These are phyloP conservation scores for Echeveria elegans DNA, from an alignment of 164 flowering plant species.

Conservation along the genomic window DNA sequence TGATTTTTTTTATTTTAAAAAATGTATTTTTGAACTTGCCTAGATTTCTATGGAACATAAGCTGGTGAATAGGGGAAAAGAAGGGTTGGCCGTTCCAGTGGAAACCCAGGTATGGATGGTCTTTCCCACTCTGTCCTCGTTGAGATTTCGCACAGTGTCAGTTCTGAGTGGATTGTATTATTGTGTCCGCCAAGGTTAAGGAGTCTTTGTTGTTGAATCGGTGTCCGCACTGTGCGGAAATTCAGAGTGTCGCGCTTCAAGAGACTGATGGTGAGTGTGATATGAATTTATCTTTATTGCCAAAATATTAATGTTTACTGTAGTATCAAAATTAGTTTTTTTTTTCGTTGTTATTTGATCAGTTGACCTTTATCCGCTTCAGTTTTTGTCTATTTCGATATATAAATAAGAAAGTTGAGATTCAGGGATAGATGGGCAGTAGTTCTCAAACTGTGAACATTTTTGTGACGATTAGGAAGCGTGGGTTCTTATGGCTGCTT, in stretches of 20 bases:
- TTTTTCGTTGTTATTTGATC: no score
- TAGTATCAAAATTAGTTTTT: no score
- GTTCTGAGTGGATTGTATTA: neutral
- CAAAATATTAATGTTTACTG: no score
- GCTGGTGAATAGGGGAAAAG: constrained; percentile 48
- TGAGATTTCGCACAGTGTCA: neutral
- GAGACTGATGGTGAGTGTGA: constrained; percentile 46
- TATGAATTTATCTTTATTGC: neutral
- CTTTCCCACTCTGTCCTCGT: neutral
- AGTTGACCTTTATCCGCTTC: no score
- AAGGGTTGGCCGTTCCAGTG: constrained; percentile 61
- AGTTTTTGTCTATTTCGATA: no score
- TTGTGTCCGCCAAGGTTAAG: constrained; percentile 33
- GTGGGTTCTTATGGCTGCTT: constrained; percentile 83
- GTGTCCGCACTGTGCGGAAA: constrained; percentile 82
- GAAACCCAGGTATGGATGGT: constrained; percentile 32
- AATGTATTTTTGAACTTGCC: no score
- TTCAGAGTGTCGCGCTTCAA: constrained; percentile 62
- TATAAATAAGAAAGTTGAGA: no score
- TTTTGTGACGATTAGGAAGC: constrained; percentile 36
- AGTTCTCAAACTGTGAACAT: neutral
- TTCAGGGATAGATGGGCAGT: no score
- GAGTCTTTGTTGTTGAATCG: constrained; percentile 41
- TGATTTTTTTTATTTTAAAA: no score
- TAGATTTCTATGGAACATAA: constrained; percentile 59